phyloP scores from a whole-genome alignment of 768 basidiomycete genomes.

The Porpolomopsis calyptriformis region DNA sequence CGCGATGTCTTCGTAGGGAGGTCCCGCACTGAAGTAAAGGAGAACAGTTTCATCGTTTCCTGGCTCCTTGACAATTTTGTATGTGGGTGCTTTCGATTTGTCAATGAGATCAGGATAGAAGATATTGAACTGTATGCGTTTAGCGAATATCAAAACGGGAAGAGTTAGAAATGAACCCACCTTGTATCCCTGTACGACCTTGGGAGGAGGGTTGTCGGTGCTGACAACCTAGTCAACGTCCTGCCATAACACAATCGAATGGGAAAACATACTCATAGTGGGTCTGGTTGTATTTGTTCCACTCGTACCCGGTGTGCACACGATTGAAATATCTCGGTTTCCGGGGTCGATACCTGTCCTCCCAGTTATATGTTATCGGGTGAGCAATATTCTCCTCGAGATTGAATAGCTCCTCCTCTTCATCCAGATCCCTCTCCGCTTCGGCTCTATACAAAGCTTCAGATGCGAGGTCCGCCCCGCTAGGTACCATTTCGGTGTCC shows the following conservation, averaged over 20 bases:
- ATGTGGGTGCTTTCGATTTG: constrained; percentile 93
- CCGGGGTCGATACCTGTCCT: constrained; percentile 94
- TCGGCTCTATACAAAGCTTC: constrained; percentile 88
- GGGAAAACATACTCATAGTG: constrained; percentile 84
- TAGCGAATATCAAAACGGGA: too few relatives aligned
- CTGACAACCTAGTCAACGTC: constrained; percentile 30
- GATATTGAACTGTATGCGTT: constrained; percentile 64
- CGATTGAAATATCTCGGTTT: constrained; percentile 99
- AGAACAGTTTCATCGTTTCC: constrained; percentile 94
- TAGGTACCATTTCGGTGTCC: constrained; percentile 43
- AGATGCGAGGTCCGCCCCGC: constrained; percentile 67
- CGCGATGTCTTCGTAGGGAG: constrained; percentile 97
- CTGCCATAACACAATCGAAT: constrained; percentile 4
- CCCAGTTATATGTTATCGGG: constrained; percentile 90
- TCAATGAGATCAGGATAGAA: constrained; percentile 99
- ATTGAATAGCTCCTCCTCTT: constrained; percentile 94
- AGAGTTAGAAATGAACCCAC: too few relatives aligned
- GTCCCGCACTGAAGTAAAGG: constrained; percentile 89
- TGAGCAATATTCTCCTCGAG: constrained; percentile 80
- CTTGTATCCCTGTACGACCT: constrained; percentile 99
- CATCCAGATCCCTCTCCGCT: constrained; percentile 86
- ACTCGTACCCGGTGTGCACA: constrained; percentile 98
- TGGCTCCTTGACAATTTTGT: constrained; percentile 87
- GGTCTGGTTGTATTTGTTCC: constrained; percentile 99
- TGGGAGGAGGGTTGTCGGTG: constrained; percentile 97